Percentiles rank a stretch among this genome's conserved stretches.
These are phyloP conservation scores for Ustilago hordei DNA, from an alignment of 1,284 basidiomycete species.

Conservation along the genomic window DNA sequence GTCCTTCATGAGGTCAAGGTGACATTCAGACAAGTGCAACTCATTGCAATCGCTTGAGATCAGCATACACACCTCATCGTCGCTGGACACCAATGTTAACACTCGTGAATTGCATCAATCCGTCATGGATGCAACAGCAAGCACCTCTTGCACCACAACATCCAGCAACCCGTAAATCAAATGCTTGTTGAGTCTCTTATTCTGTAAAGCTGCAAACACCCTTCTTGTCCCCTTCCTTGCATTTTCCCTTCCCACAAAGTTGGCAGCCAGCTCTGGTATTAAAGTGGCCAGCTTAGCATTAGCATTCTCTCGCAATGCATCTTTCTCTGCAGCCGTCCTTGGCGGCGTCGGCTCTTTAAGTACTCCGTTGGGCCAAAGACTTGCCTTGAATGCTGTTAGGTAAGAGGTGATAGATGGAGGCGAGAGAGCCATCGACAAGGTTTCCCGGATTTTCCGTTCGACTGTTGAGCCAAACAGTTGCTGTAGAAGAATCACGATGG, in stretches of 20 bases:
- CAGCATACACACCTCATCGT: neutral
- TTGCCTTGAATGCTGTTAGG: conserved; percentile 76
- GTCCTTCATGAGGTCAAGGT: neutral
- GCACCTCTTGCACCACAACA: conserved; percentile 46
- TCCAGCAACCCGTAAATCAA: conserved; percentile 56
- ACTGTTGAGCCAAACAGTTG: conserved; percentile 95
- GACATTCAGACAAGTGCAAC: neutral
- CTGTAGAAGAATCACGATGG: conserved; percentile 93
- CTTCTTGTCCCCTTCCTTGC: conserved; percentile 88
- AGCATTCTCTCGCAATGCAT: conserved; percentile 83
- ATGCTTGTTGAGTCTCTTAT: conserved; percentile 80
- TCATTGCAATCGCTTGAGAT: neutral
- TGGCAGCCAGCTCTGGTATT: conserved; percentile 94
- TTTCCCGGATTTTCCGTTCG: conserved; percentile 93
- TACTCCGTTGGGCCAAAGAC: conserved; percentile 84
- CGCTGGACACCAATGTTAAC: neutral
- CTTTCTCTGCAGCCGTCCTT: conserved; percentile 83
- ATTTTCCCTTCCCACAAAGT: conserved; percentile 94
- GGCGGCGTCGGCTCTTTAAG: conserved; percentile 76
- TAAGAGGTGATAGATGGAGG: conserved; percentile 74
- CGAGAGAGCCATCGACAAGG: conserved; percentile 72
- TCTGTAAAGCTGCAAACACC: conserved; percentile 91
- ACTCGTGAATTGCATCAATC: neutral
- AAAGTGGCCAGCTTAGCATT: conserved; percentile 86
- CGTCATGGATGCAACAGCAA: conserved; percentile 11